Percentiles rank a stretch among this genome's conserved stretches.
These are phyloP conservation scores for Phytopythium mirpurense DNA, from an alignment of 352 stramenopile genomes.

Conservation along the genomic window DNA sequence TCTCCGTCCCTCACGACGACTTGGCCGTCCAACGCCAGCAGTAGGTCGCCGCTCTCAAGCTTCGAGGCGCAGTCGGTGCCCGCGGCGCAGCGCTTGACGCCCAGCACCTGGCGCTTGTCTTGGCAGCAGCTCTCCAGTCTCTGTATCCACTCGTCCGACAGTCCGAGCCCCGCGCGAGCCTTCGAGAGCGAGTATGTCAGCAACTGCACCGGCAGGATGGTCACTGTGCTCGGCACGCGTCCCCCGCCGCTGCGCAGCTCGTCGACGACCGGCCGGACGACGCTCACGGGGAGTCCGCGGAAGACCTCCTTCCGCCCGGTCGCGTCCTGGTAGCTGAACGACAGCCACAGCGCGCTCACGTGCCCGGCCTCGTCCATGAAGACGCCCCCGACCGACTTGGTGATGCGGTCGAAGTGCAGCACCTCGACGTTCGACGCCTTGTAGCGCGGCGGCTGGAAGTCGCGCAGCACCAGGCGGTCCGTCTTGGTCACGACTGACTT, in stretches of 20 bases:
- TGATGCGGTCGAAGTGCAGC: slow-evolving; percentile 87
- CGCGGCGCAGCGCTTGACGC: slow-evolving; percentile 73
- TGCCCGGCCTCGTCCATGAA: slow-evolving; percentile 71
- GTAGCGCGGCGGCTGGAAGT: slow-evolving; percentile 83
- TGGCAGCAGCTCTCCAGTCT: slow-evolving; percentile 73
- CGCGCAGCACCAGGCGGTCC: slow-evolving; percentile 70
- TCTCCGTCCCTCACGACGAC: slow-evolving; percentile 76
- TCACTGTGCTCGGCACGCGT: slow-evolving; percentile 44
- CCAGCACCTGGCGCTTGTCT: slow-evolving; percentile 86
- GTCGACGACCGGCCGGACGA: slow-evolving; percentile 64
- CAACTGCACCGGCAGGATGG: slow-evolving; percentile 66
- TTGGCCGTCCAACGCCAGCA: slow-evolving; percentile 77
- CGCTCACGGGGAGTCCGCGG: slow-evolving; percentile 57
- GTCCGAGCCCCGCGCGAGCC: slow-evolving; percentile 71
- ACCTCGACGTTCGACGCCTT: slow-evolving; percentile 84
- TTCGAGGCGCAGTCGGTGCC: slow-evolving; percentile 58
- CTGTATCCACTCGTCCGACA: slow-evolving; percentile 83
- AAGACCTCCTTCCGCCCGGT: slow-evolving; percentile 81
- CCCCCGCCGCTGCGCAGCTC: slow-evolving; percentile 32
- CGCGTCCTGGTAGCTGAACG: slow-evolving; percentile 83
- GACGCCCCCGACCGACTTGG: slow-evolving; percentile 79
- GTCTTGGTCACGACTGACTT: slow-evolving; percentile 84
- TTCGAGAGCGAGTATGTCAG: slow-evolving; percentile 87
- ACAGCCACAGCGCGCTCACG: slow-evolving; percentile 81
- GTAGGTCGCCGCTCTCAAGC: slow-evolving; percentile 76